Evolutionary conservation across 768 basidiomycete genomes (phyloP).

Genomic region (Lyophyllum decastes): DNA sequence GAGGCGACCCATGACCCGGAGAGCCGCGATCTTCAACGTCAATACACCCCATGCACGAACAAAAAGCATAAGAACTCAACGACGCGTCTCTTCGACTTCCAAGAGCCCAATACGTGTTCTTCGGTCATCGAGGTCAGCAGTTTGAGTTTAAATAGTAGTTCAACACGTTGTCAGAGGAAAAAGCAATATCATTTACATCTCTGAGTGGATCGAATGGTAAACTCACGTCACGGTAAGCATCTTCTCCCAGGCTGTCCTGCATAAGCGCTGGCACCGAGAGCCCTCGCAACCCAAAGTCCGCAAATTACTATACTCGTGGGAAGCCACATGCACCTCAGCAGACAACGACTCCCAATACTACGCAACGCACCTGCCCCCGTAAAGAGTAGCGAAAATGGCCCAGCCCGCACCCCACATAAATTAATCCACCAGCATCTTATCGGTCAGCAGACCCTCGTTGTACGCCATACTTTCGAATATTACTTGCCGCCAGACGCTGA

Average conservation of each 20-base stretch:
- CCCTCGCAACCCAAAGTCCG: slow-evolving; percentile 24
- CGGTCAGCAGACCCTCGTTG: slow-evolving; percentile 85
- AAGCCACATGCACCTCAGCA: slow-evolving; percentile 45
- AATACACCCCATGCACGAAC: slow-evolving; percentile 14
- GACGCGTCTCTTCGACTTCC: slow-evolving; percentile 7
- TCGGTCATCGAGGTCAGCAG: background rate
- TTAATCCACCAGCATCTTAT: slow-evolving; percentile 80
- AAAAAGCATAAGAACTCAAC: slow-evolving; percentile 22
- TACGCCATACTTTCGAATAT: slow-evolving; percentile 96
- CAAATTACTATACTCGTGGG: slow-evolving; percentile 32
- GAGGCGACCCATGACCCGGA: slow-evolving; percentile 4
- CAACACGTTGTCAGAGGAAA: slow-evolving; percentile 21
- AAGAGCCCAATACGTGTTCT: background rate
- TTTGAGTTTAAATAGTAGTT: slow-evolving; percentile 1
- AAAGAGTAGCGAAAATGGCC: slow-evolving; percentile 30
- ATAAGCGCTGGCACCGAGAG: slow-evolving; percentile 16
- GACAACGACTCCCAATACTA: slow-evolving; percentile 45
- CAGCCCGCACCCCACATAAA: slow-evolving; percentile 15
- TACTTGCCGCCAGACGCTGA: slow-evolving; percentile 86
- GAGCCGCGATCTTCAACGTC: slow-evolving; percentile 10
- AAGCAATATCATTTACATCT: slow-evolving; percentile 50
- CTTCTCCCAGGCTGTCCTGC: slow-evolving; percentile 20
- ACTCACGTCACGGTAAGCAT: slow-evolving; percentile 49
- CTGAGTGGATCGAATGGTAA: slow-evolving; percentile 50
- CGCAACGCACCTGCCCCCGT: slow-evolving; percentile 60